Evolutionary conservation across 2,329 filamentous ascomycete genomes (phyloP), one percentile per base, ranked within the genome.

Genomic region (Ceratocystis variospora): DNA sequence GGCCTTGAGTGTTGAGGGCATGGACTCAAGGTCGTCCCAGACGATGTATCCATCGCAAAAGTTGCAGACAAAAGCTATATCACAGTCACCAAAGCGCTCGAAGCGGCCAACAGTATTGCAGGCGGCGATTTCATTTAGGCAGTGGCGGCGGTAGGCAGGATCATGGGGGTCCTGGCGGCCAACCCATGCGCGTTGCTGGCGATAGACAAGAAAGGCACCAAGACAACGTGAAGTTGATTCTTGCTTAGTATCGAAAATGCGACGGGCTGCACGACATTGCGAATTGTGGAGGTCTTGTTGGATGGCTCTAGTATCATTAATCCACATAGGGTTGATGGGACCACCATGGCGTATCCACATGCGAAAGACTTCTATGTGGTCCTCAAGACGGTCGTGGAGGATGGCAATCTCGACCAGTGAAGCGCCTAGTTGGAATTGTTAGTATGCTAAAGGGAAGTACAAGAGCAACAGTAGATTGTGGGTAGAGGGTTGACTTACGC

Each of bases 21-120:
- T 80, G 62, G 74, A 75, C 69, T 78, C 76, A 41, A 85, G 70
- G 71, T 85, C 80, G 67, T 81, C 77, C 83, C 83, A 85, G 25
- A 85, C 74, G 28, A 85, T 74, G 71, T 82, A 81, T 1, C 83
- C 83, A 71, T 84, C 82, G 74, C 83, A 85, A 71, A 80, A 85
- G 73, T 85, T 81, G 74, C 83, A 85, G 6, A 83, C 76, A 70
- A 84, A 85, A 6, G 79, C 81, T 61, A 83, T 77, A 68, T 84
- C 81, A 48, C 73, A 72, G 41, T 83, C 79, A 53, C 78, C 80
- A 64, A 84, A 79, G 15, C 81, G 77, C 73, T 83, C 79, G 68
- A 84, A 84, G 33, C 76, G 75, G n/a, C 83, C 83, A 1, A 81
- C 76, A 3, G 73, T 71, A 70, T 81, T 81, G 73, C 82, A 84